These are phyloP conservation scores for Vaccinium myrtillus DNA, from an alignment of 148 eudicot species.

Conservation along the genomic window DNA sequence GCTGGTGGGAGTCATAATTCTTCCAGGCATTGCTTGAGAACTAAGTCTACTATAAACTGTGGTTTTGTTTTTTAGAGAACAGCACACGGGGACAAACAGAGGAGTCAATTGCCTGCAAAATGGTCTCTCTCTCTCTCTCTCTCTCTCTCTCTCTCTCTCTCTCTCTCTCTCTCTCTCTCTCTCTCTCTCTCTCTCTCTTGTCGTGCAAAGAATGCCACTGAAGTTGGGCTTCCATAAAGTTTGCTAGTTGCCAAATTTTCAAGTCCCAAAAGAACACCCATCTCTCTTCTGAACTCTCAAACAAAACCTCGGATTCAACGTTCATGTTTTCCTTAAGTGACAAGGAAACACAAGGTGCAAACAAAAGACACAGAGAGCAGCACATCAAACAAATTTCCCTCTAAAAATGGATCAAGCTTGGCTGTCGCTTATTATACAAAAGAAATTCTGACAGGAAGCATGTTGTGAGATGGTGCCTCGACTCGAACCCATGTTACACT, in stretches of 20 bases:
- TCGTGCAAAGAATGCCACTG: not conserved
- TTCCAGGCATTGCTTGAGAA: too few relatives aligned
- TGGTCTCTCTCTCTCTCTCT: not conserved
- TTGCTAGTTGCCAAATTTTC: not conserved
- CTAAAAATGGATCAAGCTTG: too few relatives aligned
- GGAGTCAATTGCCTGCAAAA: not conserved
- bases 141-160: too few relatives aligned
- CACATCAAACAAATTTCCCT: not conserved
- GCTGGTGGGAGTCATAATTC: too few relatives aligned
- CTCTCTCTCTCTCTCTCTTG: too few relatives aligned
- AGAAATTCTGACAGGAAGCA: not conserved
- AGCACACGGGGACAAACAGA: not conserved
- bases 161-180: too few relatives aligned
- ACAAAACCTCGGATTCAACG: conserved; percentile 11
- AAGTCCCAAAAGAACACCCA: not conserved
- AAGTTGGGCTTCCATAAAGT: not conserved
- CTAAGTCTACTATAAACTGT: too few relatives aligned
- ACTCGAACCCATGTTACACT: too few relatives aligned
- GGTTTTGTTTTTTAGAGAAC: too few relatives aligned
- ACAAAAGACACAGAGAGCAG: not conserved
- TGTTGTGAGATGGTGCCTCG: not conserved
- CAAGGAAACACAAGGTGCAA: not conserved
- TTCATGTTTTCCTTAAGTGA: not conserved
- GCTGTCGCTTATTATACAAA: too few relatives aligned
- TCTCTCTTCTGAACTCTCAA: not conserved